Evolutionary conservation across 2,329 filamentous ascomycete species (phyloP), one percentile per base, ranked within the genome.

Genomic region (Microsporum audouinii): DNA sequence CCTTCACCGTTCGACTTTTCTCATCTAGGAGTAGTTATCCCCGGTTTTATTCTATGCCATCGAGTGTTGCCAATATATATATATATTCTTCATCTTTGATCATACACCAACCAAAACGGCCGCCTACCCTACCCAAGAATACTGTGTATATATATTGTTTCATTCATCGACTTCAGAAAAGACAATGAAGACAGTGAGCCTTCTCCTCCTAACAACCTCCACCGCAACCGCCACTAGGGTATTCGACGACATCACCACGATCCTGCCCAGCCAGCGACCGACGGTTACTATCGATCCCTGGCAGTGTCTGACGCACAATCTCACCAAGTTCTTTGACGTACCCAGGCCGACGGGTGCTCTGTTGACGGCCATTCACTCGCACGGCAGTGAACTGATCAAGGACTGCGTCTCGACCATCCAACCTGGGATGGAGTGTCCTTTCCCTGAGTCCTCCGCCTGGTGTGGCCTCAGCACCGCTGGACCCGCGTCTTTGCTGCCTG

Each of bases 301-400:
- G 43, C n/a, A 33, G 33, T 61, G 60, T 31, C 36, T 34, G 38
- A 58, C 43, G n/a, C 34, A 61, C 10, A 58, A 51, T 34, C 31
- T 61, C 14, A 33, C 60, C 27, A 31, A 61, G 12, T 61, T 34
- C 34, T 61, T 61, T 41, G 34, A 43, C 5, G 6, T 41, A 14
- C 60, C 43, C 17, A 58, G 49, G 27, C 60, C 60, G 4, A 53
- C 53, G 1, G 60, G 41, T 5, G 55, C 14, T 14, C 7, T 58
- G 31, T 23, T 38, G 14, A 23, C 60, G 7, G 23, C 53, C 1
- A 55, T 61, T 10, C 10, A 10, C 4, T 61, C 55, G 17, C 57
- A 58, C 17, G 53, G 29, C 41, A 45, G 34, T 23, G 55, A 53
- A 33, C 10, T 58, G 29, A 14, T 58, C 23, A 58, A 61, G 23